Evolutionary conservation across 768 basidiomycete genomes (phyloP), one percentile per base, ranked within the genome.

Genomic region (Strobilomyces confusus): DNA sequence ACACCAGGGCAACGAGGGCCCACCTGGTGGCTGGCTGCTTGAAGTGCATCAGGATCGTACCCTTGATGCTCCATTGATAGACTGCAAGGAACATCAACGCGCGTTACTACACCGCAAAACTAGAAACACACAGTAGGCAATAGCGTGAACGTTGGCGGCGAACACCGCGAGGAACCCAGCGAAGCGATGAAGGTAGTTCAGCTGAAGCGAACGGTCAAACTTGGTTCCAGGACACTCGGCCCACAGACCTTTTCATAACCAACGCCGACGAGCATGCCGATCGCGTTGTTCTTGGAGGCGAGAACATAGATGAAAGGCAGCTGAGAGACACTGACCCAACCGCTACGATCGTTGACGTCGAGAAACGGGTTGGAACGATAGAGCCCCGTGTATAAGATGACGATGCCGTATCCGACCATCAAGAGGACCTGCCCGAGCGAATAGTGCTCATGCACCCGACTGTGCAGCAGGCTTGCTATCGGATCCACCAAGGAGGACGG

Each of bases 101-200:
- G 20, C n/a, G 37, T 3, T 17, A 14, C 2, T 4, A 37, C 12
- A 26, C 2, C 11, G 17, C 25, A 36, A 36, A 25, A 41, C 34
- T 25, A 29, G 30, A 48, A 20, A 77, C 78, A 57, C 59, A 82
- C 86, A 64, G 56, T 77, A 85, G 23, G 80, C 79, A 12, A 86
- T 44, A 6, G 76, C 70, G 62, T 89, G 87, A 12, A 87, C 60
- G 56, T 87, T 81, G 13, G 73, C 73, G 3, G 79, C 77, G 19
- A 87, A 48, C 25, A 86, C 73, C 4, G 84, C 66, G 41, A 86
- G 62, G 20, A 75, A 67, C 1, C 87, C 89, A 11, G 77, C 72
- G 60, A 83, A 80, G 23, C 89, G 82, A 69, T 92, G 90, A 8
- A 91, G 66, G 64, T 78, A 89, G 68, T 92, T 89, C 42, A 91